Conservation (phyloP, 2,329 filamentous ascomycete species). For the Aureobasidium lini region DNA sequence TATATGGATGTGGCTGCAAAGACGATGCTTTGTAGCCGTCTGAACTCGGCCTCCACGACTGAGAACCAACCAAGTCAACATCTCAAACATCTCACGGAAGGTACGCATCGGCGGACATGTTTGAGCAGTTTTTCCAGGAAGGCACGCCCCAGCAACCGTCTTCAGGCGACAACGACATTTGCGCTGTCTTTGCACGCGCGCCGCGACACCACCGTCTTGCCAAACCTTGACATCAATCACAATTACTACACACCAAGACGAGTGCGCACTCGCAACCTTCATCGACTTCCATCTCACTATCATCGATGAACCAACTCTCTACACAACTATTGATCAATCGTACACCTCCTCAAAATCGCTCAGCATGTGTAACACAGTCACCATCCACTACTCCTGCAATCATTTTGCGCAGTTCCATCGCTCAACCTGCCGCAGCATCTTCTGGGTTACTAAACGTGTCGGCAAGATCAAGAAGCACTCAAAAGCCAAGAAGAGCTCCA, state of each 20-base stretch:
- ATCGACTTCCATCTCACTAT: too few species aligned
- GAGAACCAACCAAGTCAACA: too few species aligned
- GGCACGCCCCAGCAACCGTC: not conserved
- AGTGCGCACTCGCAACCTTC: not conserved
- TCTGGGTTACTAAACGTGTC: not conserved
- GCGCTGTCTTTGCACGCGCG: too few species aligned
- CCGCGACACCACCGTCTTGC: not conserved
- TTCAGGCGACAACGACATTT: not conserved
- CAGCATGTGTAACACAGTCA: conserved; percentile 6
- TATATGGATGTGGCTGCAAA: too few species aligned
- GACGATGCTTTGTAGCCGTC: too few species aligned
- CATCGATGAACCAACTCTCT: too few species aligned
- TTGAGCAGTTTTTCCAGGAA: not conserved
- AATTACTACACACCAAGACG: too few species aligned
- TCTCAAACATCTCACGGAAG: not conserved
- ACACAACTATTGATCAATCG: not conserved
- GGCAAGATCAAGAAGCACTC: not conserved
- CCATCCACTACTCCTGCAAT: conserved; percentile 3
- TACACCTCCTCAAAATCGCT: not conserved
- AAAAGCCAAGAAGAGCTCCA: not conserved
- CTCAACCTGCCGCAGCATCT: conserved; percentile 2
- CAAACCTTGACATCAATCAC: not conserved
- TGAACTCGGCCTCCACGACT: too few species aligned
- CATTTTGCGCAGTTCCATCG: conserved; percentile 1
- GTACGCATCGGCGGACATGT: not conserved